Conservation (phyloP, 129 eudicot genomes). For the Oenanthe sinensis region DNA sequence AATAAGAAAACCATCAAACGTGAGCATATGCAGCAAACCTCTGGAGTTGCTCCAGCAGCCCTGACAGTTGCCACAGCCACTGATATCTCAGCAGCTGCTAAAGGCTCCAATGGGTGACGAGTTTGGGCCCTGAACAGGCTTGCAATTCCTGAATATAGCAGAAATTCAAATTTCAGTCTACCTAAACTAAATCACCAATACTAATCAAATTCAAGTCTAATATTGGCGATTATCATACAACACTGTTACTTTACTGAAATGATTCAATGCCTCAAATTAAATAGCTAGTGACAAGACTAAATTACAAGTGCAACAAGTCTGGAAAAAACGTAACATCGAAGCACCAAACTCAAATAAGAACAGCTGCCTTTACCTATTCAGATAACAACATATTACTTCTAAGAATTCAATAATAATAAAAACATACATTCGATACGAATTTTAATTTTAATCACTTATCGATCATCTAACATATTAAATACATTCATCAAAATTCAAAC, state of each 20-base stretch:
- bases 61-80: conserved; percentile 60
- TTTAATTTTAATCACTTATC: background rate
- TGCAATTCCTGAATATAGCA: conserved; percentile 33
- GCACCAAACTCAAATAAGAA: background rate
- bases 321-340: no score
- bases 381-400: background rate
- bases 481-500: background rate
- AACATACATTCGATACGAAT: no score
- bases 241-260: background rate
- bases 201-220: background rate
- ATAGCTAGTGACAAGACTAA: background rate
- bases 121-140: conserved; percentile 49
- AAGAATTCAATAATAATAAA: background rate
- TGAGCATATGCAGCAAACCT: conserved; percentile 23
- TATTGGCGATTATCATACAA: background rate
- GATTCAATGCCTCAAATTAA: background rate
- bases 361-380: background rate
- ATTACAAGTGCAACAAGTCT: background rate
- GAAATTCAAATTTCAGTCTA: conserved; percentile 13
- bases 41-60: conserved; percentile 61
- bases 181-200: no score
- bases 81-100: conserved; percentile 59
- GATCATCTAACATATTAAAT: background rate
- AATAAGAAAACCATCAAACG: background rate
- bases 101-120: conserved; percentile 56